Base-by-base conservation (phyloP, 2,329 filamentous ascomycete species). In the Aspergillus hortae region DNA sequence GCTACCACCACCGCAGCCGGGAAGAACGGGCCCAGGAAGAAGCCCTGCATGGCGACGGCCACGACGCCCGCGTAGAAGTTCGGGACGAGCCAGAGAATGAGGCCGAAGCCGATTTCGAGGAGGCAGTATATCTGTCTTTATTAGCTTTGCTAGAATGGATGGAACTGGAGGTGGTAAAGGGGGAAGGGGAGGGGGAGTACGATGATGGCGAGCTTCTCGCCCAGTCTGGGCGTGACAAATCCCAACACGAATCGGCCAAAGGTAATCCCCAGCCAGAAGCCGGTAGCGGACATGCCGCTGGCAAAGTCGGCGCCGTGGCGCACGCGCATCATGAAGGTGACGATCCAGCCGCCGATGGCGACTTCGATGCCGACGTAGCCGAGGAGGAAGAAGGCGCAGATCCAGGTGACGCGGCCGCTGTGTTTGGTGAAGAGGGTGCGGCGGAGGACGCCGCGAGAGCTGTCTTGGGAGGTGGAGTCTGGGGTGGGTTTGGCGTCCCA, bases 191-290 rank as follows among this genome's bases (percentile, higher is more conserved):
- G 6, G 17, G 12, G 15, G 40, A 63, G 47, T 52, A 71, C 66
- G 5, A 77, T 69, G 48, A 87, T 80, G 36, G 84, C 80, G 14
- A 81, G 65, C 66, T 87, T 89, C 72, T 92, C 90, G 0, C 89
- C 89, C 3, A 73, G 51, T 7, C 66, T 59, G 2, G 86, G 85
- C 1, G 90, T 95, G 3, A 92, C 75, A 60, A 95, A 94, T 0
- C 89, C 89, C 14, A 95, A 71, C 0, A 85, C 67, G 2, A 94
- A 74, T 1, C 90, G 77, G 0, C 90, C 90, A 0, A 90, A 68
- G 0, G 89, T 92, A 56, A 95, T 78, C 0, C 90, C 90, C 41
- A 90, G 80, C 90, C 90, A 95, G 72, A 92, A 95, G 0, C 89
- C 86, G 0, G 89, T 92, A 0, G 85, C 86, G 0, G 83, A 84